phyloP scores from a whole-genome alignment of 225 moss, liverwort and hornwort species.

The Polytrichum commune region DNA sequence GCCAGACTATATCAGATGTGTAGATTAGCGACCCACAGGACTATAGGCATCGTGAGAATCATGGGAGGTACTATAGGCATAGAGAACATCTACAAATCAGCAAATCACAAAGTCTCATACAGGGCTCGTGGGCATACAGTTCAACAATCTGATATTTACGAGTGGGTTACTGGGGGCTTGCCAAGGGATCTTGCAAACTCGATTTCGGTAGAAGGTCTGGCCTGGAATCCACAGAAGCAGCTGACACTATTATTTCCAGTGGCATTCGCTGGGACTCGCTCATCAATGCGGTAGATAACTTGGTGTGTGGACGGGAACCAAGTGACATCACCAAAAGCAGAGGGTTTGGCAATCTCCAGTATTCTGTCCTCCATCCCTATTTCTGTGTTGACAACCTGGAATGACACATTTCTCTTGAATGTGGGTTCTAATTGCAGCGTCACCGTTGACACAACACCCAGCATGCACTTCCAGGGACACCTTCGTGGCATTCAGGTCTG shows the following conservation, averaged over 20 bases:
- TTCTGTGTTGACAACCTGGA: conserved; percentile 24
- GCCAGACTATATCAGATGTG: background rate
- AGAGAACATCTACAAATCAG: background rate
- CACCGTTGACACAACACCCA: conserved; percentile 48
- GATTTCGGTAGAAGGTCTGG: conserved; percentile 4
- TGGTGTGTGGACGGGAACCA: conserved; percentile 37
- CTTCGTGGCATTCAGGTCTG: conserved; percentile 42
- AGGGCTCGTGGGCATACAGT: too few relatives aligned
- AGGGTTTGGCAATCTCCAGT: background rate
- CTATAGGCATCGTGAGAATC: background rate
- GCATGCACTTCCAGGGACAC: conserved; percentile 46
- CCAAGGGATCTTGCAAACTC: conserved; percentile 22
- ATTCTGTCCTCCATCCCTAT: conserved; percentile 16
- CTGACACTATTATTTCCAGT: conserved; percentile 31
- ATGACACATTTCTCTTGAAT: conserved; percentile 39
- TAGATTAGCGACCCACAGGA: background rate
- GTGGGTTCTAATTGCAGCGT: conserved; percentile 41
- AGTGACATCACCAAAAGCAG: conserved; percentile 38
- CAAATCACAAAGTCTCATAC: background rate
- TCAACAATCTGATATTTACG: too few relatives aligned
- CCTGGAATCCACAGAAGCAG: conserved; percentile 1
- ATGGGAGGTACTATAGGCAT: background rate
- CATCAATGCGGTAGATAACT: conserved; percentile 29
- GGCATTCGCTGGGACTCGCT: conserved; percentile 21
- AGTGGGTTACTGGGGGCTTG: background rate